These are phyloP conservation scores for Miscanthus lutarioriparius DNA, from an alignment of 176 grass and related monocot species.

Conservation along the genomic window DNA sequence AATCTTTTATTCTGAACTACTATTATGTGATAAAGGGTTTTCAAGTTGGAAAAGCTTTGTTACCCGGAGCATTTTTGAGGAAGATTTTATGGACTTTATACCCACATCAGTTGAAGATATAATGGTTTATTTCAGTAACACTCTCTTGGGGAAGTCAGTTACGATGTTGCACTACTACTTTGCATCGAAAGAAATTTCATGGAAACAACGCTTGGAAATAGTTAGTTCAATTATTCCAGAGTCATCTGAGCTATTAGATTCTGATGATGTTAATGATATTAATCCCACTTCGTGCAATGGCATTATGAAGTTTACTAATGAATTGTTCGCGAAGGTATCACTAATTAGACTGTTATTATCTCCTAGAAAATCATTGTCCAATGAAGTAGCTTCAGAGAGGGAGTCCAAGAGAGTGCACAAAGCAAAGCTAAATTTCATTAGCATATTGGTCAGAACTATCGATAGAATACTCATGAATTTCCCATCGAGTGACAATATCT, in stretches of 20 bases:
- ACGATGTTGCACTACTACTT: conserved; percentile 60
- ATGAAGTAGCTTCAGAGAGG: conserved; percentile 42
- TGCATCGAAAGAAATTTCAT: conserved; percentile 43
- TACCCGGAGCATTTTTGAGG: conserved; percentile 48
- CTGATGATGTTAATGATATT: conserved; percentile 41
- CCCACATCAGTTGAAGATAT: conserved; percentile 60
- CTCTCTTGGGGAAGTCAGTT: conserved; percentile 81
- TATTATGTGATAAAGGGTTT: conserved; percentile 61
- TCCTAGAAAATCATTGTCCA: conserved; percentile 39
- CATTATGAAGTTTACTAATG: conserved; percentile 60
- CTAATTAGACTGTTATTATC: conserved; percentile 76
- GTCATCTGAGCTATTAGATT: conserved; percentile 69
- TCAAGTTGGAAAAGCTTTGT: conserved; percentile 76
- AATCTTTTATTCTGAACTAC: conserved; percentile 57
- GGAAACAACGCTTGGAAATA: conserved; percentile 65
- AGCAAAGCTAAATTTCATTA: conserved; percentile 72
- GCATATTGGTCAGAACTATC: conserved; percentile 62
- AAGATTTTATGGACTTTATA: conserved; percentile 55
- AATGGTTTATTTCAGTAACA: conserved; percentile 54
- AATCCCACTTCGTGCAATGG: conserved; percentile 46
- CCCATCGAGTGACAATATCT: conserved; percentile 32
- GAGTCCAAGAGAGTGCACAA: conserved; percentile 67
- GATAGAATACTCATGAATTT: conserved; percentile 62
- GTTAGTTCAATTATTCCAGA: conserved; percentile 64
- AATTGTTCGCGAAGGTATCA: conserved; percentile 73